Percentiles rank a stretch among this genome's conserved stretches.
These are phyloP conservation scores for Myriosclerotinia scirpicola DNA, from an alignment of 2,329 filamentous ascomycete genomes.

Conservation along the genomic window DNA sequence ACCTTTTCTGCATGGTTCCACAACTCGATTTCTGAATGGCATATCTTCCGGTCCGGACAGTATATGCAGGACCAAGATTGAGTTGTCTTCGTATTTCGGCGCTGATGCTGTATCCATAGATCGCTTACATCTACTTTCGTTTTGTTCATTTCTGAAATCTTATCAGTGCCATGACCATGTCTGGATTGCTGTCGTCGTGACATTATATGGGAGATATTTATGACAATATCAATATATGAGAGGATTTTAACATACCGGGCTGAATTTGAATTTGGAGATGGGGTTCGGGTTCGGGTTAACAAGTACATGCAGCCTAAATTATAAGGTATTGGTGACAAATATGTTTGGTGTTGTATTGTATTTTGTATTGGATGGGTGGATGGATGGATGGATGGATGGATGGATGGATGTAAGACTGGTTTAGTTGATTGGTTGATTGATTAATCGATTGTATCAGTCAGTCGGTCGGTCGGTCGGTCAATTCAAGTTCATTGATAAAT, in stretches of 20 bases:
- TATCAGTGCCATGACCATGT: slow-evolving; percentile 13
- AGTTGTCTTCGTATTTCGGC: slow-evolving; percentile 29
- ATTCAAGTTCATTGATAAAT: no score
- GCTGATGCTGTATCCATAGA: slow-evolving; percentile 33
- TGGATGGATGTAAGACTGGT: no score
- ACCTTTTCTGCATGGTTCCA: slow-evolving; percentile 31
- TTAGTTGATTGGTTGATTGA: no score
- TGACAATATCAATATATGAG: not conserved
- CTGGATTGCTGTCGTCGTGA: slow-evolving; percentile 2
- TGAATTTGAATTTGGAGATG: not conserved
- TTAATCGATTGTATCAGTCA: no score
- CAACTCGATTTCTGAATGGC: slow-evolving; percentile 22
- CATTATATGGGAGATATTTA: not conserved
- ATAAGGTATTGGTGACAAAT: not conserved
- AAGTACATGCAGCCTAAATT: slow-evolving; percentile 1
- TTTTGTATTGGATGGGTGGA: not conserved
- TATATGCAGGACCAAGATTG: slow-evolving; percentile 30
- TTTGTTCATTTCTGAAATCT: slow-evolving; percentile 16
- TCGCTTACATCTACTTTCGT: slow-evolving; percentile 17
- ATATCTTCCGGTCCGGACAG: slow-evolving; percentile 30
- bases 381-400: no score
- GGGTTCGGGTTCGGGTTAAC: not conserved
- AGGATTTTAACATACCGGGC: not conserved
- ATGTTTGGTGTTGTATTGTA: not conserved
- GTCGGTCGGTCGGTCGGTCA: no score